Evolutionary conservation across 257 asterid genomes (phyloP).

Genomic region (Solanum tacnaense): DNA sequence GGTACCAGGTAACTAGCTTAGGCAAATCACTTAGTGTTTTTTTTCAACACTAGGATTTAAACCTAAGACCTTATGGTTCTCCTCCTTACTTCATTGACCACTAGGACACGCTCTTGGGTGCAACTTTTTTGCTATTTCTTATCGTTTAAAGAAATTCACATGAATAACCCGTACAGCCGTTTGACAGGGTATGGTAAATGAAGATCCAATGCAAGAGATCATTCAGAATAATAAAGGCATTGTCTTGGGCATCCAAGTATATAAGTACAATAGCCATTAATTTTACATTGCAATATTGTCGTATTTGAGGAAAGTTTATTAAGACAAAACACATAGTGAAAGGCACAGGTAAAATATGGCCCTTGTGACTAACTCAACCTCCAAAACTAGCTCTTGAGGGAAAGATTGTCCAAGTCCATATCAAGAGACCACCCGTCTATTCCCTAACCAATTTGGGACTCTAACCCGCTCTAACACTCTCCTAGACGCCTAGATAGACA

Average conservation of each 20-base stretch:
- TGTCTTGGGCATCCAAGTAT: not conserved
- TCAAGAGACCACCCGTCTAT: not conserved
- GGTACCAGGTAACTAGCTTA: not conserved
- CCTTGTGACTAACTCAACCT: not conserved
- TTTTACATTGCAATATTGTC: not conserved
- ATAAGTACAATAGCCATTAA: not conserved
- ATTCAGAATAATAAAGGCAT: not conserved
- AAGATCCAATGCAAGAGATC: not conserved
- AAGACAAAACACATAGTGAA: not conserved
- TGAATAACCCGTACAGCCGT: not conserved
- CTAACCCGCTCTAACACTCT: not conserved
- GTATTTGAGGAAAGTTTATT: not conserved
- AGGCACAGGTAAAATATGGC: not conserved
- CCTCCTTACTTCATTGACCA: not conserved
- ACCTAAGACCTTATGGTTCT: not conserved
- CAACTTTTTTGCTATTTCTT: not conserved
- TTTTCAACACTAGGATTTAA: not conserved
- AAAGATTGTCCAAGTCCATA: not conserved
- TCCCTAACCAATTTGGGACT: not conserved
- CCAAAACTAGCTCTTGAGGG: not conserved
- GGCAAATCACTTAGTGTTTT: not conserved
- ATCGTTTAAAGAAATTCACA: not conserved
- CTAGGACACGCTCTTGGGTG: not conserved
- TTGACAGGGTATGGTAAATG: not conserved
- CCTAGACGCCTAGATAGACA: not conserved